Evolutionary conservation across 2,329 filamentous ascomycete genomes (phyloP).

Genomic region (Fusarium multiceps): DNA sequence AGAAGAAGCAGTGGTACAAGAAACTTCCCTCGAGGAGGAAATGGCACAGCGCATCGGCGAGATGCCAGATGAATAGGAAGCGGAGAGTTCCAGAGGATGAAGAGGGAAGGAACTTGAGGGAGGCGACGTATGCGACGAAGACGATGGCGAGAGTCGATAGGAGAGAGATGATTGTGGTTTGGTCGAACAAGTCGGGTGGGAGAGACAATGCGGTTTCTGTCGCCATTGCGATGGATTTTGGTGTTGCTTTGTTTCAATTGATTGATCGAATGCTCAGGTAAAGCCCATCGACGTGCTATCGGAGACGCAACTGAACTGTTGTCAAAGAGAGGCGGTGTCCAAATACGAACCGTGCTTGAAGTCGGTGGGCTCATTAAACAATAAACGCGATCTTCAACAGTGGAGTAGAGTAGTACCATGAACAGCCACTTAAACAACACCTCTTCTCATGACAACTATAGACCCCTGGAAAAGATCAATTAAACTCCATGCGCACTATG

Average conservation of each 20-base stretch:
- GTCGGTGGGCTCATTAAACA: neutral
- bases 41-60: constrained; percentile 92
- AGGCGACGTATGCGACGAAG: constrained; percentile 61
- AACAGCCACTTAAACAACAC: neutral
- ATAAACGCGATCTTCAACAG: neutral
- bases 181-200: constrained; percentile 68
- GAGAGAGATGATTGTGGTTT: constrained; percentile 69
- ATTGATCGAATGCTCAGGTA: neutral
- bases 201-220: constrained; percentile 48
- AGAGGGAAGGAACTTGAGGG: constrained; percentile 59
- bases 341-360: neutral
- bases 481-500: neutral
- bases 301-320: neutral
- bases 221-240: constrained; percentile 17
- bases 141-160: constrained; percentile 65
- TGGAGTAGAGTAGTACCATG: neutral
- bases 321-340: constrained; percentile 18
- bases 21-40: constrained; percentile 91
- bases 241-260: neutral
- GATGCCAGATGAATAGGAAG: constrained; percentile 92
- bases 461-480: neutral
- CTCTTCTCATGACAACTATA: neutral
- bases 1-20: constrained; percentile 94
- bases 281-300: neutral
- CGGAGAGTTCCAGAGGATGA: constrained; percentile 69